Evolutionary conservation across 176 grass and related monocot species (phyloP).

Genomic region (Melocanna baccifera): DNA sequence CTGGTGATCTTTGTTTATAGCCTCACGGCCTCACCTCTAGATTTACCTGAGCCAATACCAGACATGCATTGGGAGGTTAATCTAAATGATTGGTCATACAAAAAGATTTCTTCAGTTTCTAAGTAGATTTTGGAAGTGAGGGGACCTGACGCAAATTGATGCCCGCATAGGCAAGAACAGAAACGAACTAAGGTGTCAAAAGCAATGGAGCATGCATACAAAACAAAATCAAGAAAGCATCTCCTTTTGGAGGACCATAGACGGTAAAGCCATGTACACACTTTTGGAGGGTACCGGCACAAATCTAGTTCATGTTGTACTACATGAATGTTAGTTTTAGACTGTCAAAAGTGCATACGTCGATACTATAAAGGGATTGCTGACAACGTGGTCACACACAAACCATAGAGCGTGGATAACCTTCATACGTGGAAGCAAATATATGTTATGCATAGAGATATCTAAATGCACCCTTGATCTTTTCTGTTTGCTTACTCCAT

Average conservation of each 20-base stretch:
- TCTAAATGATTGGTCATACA: not conserved
- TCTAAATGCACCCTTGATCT: not conserved
- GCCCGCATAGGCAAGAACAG: not conserved
- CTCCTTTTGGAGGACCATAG: slow-evolving; percentile 31
- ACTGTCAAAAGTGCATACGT: slow-evolving; percentile 14
- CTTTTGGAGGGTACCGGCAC: slow-evolving; percentile 25
- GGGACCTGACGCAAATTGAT: slow-evolving; percentile 10
- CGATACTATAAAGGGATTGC: slow-evolving; percentile 32
- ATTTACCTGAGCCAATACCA: not conserved
- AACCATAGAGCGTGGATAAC: slow-evolving; percentile 24
- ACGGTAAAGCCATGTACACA: slow-evolving; percentile 25
- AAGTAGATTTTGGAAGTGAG: not conserved
- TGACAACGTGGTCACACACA: slow-evolving; percentile 20
- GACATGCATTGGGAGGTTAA: not conserved
- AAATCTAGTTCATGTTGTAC: slow-evolving; percentile 32
- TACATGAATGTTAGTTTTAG: slow-evolving; percentile 16
- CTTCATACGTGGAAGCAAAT: slow-evolving; percentile 38
- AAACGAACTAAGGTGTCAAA: slow-evolving; percentile 34
- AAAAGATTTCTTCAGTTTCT: not conserved
- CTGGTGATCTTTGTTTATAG: not conserved
- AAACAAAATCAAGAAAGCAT: slow-evolving; percentile 42
- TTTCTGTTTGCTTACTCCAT: slow-evolving; percentile 11
- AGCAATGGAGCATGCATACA: not conserved
- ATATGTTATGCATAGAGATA: not conserved
- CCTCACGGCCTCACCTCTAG: not conserved